These are phyloP conservation scores for Geotrichum histeridarum DNA, from an alignment of 1,139 yeast species.

Conservation along the genomic window DNA sequence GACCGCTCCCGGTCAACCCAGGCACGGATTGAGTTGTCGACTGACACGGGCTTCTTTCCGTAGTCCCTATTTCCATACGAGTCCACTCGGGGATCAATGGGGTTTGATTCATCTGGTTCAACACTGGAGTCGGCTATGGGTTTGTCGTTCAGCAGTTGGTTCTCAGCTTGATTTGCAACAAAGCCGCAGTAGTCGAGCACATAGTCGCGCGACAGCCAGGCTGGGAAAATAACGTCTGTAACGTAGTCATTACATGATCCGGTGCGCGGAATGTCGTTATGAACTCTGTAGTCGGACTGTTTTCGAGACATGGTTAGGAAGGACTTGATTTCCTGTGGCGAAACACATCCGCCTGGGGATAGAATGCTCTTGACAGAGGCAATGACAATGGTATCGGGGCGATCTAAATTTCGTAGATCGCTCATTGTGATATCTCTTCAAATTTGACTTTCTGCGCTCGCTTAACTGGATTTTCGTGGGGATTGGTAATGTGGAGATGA, in stretches of 20 bases:
- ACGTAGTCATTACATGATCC: constrained; percentile 31
- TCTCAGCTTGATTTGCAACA: constrained; percentile 26
- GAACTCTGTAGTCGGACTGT: constrained; percentile 29
- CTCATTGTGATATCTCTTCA: background rate
- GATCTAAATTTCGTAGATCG: background rate
- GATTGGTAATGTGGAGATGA: too few species aligned
- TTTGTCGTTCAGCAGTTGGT: background rate
- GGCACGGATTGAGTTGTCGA: constrained; percentile 27
- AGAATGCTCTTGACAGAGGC: constrained; percentile 22
- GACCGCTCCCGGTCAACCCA: constrained; percentile 33
- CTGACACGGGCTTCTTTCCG: constrained; percentile 20
- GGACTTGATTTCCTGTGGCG: constrained; percentile 27
- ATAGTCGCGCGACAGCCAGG: constrained; percentile 34
- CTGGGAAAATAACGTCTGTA: constrained; percentile 30
- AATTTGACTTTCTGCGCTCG: too few species aligned
- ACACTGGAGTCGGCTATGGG: constrained; percentile 2
- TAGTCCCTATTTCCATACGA: constrained; percentile 36
- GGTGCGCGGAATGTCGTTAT: constrained; percentile 27
- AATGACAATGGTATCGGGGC: background rate
- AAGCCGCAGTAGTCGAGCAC: constrained; percentile 31
- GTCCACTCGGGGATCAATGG: constrained; percentile 35
- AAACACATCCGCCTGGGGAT: constrained; percentile 27
- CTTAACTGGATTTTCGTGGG: too few species aligned
- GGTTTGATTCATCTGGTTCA: background rate
- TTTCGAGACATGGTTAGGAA: constrained; percentile 29